Evolutionary conservation across 768 basidiomycete species (phyloP).

Genomic region (Phlebiopsis gigantea): DNA sequence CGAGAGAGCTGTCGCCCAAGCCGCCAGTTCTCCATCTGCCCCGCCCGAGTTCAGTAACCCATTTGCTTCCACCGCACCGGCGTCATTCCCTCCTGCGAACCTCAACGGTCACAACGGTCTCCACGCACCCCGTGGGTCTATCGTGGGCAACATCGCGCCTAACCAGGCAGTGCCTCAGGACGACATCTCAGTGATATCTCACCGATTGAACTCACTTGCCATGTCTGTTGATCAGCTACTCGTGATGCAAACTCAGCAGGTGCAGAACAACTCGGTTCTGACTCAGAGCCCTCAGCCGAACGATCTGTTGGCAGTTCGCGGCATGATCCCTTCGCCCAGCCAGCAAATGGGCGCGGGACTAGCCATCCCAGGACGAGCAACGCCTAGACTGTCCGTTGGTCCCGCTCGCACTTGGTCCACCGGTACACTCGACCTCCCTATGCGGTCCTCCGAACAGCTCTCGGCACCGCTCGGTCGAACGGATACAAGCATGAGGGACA

Average conservation of each 20-base stretch:
- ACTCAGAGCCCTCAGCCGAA: constrained; percentile 5
- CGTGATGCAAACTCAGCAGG: constrained; percentile 56
- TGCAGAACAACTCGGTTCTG: constrained; percentile 19
- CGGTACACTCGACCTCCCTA: constrained; percentile 69
- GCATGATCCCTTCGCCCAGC: constrained; percentile 26
- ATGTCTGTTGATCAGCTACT: constrained; percentile 84
- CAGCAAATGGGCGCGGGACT: constrained; percentile 38
- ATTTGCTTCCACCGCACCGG: constrained; percentile 45
- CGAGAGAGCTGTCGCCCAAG: constrained; percentile 49
- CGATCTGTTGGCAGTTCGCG: constrained; percentile 3
- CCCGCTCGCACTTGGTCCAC: constrained; percentile 84
- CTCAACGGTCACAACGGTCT: constrained; percentile 24
- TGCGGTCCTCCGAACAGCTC: constrained; percentile 43
- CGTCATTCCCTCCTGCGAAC: constrained; percentile 14
- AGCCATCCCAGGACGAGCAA: constrained; percentile 54
- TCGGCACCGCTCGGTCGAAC: constrained; percentile 30
- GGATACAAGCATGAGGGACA: constrained; percentile 49
- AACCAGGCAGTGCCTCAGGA: constrained; percentile 64
- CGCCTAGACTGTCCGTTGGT: constrained; percentile 58
- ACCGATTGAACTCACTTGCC: constrained; percentile 72
- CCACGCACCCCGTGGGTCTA: constrained; percentile 54
- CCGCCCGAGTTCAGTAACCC: constrained; percentile 80
- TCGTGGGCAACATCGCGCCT: constrained; percentile 63
- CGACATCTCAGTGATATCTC: constrained; percentile 72
- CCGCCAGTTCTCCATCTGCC: constrained; percentile 1